phyloP scores from a whole-genome alignment of 345 rosid genomes.

The Gossypium raimondii region DNA sequence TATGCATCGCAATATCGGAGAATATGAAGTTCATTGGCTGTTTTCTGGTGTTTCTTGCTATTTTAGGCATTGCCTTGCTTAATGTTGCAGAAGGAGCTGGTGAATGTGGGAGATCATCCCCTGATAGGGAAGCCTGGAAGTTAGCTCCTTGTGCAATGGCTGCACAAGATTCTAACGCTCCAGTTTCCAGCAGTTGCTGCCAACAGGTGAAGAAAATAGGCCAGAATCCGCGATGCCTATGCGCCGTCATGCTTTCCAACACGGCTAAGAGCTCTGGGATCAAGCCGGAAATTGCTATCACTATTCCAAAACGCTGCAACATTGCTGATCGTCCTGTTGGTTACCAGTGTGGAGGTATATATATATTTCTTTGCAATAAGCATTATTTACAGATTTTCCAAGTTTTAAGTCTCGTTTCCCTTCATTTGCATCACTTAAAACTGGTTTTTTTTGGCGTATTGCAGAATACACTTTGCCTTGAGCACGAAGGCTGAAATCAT shows the following conservation, averaged over 20 bases:
- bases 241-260: slow-evolving; percentile 83
- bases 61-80: slow-evolving; percentile 34
- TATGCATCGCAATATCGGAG: slow-evolving; percentile 24
- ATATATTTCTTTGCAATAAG: neutral
- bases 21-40: slow-evolving; percentile 43
- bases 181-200: slow-evolving; percentile 69
- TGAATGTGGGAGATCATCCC: slow-evolving; percentile 71
- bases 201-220: slow-evolving; percentile 61
- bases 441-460: neutral
- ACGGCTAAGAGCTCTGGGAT: slow-evolving; percentile 69
- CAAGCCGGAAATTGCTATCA: slow-evolving; percentile 67
- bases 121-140: slow-evolving; percentile 79
- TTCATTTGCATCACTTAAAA: neutral
- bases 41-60: slow-evolving; percentile 33
- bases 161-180: slow-evolving; percentile 44
- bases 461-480: slow-evolving; percentile 17
- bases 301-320: slow-evolving; percentile 90
- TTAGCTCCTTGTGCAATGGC: slow-evolving; percentile 82
- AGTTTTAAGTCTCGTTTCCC: neutral
- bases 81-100: slow-evolving; percentile 57
- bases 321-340: slow-evolving; percentile 71
- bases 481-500: slow-evolving; percentile 5
- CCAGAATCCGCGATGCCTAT: slow-evolving; percentile 69
- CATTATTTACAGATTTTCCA: neutral
- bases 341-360: slow-evolving; percentile 78